A percentile compares a stretch with the other conserved stretches of the same genome.
These are phyloP conservation scores for Diaporthe ampelina DNA, from an alignment of 2,329 filamentous ascomycete genomes.

Conservation along the genomic window DNA sequence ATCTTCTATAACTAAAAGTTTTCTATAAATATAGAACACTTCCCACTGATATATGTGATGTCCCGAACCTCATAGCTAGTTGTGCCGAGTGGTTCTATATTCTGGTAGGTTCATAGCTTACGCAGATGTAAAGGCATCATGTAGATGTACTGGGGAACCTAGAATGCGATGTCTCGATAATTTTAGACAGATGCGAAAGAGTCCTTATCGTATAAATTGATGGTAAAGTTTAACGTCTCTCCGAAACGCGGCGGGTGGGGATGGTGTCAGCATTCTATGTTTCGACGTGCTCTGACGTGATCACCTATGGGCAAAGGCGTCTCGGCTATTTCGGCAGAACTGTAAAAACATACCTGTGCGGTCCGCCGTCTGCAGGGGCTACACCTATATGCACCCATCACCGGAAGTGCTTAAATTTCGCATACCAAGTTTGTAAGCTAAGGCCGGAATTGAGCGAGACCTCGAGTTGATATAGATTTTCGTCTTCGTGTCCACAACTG, in stretches of 20 bases:
- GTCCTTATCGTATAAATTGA: not conserved
- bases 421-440: not conserved
- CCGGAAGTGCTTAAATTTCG: not conserved
- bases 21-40: no score
- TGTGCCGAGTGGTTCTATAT: no score
- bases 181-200: not conserved
- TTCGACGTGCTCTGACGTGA: slow-evolving; percentile 42
- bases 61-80: no score
- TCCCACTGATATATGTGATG: no score
- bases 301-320: slow-evolving; percentile 20
- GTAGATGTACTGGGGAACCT: not conserved
- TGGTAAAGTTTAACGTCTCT: not conserved
- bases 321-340: not conserved
- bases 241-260: slow-evolving; percentile 28
- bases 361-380: not conserved
- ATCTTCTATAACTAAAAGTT: no score
- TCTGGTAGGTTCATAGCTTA: no score
- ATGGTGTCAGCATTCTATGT: slow-evolving; percentile 37
- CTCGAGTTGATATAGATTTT: not conserved
- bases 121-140: not conserved
- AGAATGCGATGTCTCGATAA: not conserved
- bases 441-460: not conserved
- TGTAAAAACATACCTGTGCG: not conserved
- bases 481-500: no score
- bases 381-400: not conserved